Evolutionary conservation across 2,329 filamentous ascomycete genomes (phyloP).

Genomic region (Alternaria arbusti): DNA sequence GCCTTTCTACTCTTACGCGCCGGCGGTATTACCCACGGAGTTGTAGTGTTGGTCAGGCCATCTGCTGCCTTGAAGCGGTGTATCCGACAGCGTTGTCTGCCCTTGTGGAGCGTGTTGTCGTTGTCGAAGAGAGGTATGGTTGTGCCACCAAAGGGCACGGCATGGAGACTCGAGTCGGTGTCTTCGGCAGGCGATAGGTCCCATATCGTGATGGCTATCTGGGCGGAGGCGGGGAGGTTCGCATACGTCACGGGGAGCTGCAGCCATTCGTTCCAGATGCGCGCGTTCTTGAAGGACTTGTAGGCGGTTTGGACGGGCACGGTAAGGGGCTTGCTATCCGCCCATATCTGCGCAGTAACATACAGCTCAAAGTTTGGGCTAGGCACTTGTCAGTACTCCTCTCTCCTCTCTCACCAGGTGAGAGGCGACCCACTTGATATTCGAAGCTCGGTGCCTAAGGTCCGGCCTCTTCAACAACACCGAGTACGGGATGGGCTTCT

Average conservation of each 20-base stretch:
- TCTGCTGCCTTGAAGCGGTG: conserved; percentile 85
- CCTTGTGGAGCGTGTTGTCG: conserved; percentile 89
- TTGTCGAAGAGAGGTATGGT: conserved; percentile 91
- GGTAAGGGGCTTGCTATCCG: conserved; percentile 91
- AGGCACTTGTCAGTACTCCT: conserved; percentile 6
- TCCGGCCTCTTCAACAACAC: conserved; percentile 79
- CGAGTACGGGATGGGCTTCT: conserved; percentile 76
- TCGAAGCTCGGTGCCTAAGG: conserved; percentile 85
- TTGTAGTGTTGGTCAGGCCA: conserved; percentile 79
- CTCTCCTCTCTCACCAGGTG: background rate
- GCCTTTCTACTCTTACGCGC: conserved; percentile 60
- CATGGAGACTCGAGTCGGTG: conserved; percentile 72
- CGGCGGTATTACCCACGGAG: conserved; percentile 69
- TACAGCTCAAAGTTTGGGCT: conserved; percentile 88
- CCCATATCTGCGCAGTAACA: conserved; percentile 91
- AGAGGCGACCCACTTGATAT: conserved; percentile 65
- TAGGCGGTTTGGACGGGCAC: conserved; percentile 93
- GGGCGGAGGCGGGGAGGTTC: conserved; percentile 78
- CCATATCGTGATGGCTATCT: conserved; percentile 93
- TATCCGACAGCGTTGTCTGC: conserved; percentile 87
- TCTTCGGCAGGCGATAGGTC: conserved; percentile 84
- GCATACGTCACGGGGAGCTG: conserved; percentile 84
- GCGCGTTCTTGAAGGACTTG: conserved; percentile 78
- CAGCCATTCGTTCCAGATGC: conserved; percentile 95
- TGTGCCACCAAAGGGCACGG: conserved; percentile 91